A percentile compares a stretch with the other conserved stretches of the same genome.
These are phyloP conservation scores for Amanita rubescens DNA, from an alignment of 768 basidiomycete genomes.

Conservation along the genomic window DNA sequence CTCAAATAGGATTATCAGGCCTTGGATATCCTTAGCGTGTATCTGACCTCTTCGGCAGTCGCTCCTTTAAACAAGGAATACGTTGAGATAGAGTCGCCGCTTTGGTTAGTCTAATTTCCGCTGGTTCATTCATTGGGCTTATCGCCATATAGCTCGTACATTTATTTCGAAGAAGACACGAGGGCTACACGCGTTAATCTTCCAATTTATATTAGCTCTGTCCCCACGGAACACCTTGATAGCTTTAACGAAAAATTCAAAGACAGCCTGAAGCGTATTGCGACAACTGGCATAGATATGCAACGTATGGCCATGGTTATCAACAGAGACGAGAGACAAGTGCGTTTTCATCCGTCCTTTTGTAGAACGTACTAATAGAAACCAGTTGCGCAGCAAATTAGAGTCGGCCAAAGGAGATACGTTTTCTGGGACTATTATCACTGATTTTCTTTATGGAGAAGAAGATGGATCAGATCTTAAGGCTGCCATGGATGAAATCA, in stretches of 20 bases:
- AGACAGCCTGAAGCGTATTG: slow-evolving; percentile 62
- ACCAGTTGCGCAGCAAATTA: slow-evolving; percentile 71
- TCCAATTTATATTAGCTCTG: slow-evolving; percentile 72
- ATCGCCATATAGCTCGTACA: slow-evolving; percentile 52
- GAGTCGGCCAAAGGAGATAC: slow-evolving; percentile 80
- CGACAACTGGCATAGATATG: slow-evolving; percentile 79
- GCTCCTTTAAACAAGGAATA: slow-evolving; percentile 88
- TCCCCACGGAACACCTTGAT: slow-evolving; percentile 77
- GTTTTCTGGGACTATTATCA: slow-evolving; percentile 67
- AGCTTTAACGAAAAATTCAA: slow-evolving; percentile 62
- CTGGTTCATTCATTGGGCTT: slow-evolving; percentile 5
- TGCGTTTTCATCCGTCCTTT: slow-evolving; percentile 18
- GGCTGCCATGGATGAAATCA: slow-evolving; percentile 70
- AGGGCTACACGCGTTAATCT: slow-evolving; percentile 68
- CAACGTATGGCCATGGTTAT: slow-evolving; percentile 82
- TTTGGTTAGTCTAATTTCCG: slow-evolving; percentile 49
- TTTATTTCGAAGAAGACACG: slow-evolving; percentile 76
- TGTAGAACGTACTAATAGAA: slow-evolving; percentile 5
- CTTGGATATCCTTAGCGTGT: slow-evolving; percentile 77
- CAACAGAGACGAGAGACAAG: slow-evolving; percentile 82
- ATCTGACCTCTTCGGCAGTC: slow-evolving; percentile 79
- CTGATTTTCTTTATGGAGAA: slow-evolving; percentile 82
- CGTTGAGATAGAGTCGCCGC: slow-evolving; percentile 83
- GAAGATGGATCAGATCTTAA: slow-evolving; percentile 75
- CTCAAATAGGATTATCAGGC: slow-evolving; percentile 39